A percentile compares a stretch with the other conserved stretches of the same genome.
Conservation (phyloP, 352 stramenopile genomes). For the Globisporangium viniferum region DNA sequence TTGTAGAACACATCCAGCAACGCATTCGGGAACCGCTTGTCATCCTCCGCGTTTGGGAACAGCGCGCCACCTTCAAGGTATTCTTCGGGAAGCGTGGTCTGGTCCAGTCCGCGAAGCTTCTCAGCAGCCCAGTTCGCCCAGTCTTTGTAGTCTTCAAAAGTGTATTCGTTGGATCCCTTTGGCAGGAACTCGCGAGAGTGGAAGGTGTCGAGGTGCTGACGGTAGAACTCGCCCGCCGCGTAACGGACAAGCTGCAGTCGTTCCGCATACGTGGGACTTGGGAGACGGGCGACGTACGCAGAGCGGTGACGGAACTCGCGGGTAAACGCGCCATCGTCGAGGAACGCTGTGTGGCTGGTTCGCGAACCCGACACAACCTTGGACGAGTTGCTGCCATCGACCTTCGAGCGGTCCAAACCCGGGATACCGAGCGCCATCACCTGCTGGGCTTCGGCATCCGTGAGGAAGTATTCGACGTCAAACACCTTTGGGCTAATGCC, state of each 20-base stretch:
- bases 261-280: slow-evolving; percentile 66
- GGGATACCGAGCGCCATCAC: slow-evolving; percentile 53
- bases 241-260: slow-evolving; percentile 79
- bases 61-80: slow-evolving; percentile 58
- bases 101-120: slow-evolving; percentile 41
- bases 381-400: slow-evolving; percentile 62
- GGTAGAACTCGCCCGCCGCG: slow-evolving; percentile 76
- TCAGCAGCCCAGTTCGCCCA: slow-evolving; percentile 66
- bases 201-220: slow-evolving; percentile 81
- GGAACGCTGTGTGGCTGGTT: slow-evolving; percentile 81
- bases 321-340: slow-evolving; percentile 62
- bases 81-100: slow-evolving; percentile 39
- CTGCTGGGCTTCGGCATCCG: slow-evolving; percentile 48
- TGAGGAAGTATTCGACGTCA: slow-evolving; percentile 69
- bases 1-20: slow-evolving; percentile 62
- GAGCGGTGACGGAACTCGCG: slow-evolving; percentile 70
- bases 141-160: slow-evolving; percentile 57
- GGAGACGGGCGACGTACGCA: slow-evolving; percentile 56
- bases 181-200: slow-evolving; percentile 69
- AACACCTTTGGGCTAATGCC: slow-evolving; percentile 70
- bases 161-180: slow-evolving; percentile 32
- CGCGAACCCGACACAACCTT: slow-evolving; percentile 59
- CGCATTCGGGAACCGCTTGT: slow-evolving; percentile 54
- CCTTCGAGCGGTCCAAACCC: slow-evolving; percentile 59
- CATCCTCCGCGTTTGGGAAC: slow-evolving; percentile 56